phyloP scores from a whole-genome alignment of 2,329 filamentous ascomycete genomes.

The Phyllosticta citrichinensis region DNA sequence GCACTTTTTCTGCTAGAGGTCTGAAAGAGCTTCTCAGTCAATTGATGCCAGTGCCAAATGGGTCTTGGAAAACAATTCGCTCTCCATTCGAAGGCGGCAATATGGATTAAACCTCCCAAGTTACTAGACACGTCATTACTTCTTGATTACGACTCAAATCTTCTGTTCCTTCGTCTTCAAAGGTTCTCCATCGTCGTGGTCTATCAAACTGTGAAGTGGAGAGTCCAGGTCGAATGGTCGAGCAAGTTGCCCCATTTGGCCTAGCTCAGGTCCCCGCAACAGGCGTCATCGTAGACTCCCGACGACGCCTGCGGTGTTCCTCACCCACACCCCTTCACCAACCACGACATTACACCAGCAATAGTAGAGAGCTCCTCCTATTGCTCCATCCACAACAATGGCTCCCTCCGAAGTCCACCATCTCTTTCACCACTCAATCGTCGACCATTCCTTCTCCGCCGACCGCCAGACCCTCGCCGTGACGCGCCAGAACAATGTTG shows the following conservation, averaged over 20 bases:
- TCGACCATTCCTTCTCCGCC: slow-evolving; percentile 95
- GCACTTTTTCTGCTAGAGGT: too few species aligned
- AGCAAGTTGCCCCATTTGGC: background rate
- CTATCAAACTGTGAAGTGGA: background rate
- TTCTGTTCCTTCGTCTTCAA: too few species aligned
- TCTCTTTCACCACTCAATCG: slow-evolving; percentile 91
- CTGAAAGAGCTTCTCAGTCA: too few species aligned
- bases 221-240: background rate
- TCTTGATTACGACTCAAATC: too few species aligned
- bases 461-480: slow-evolving; percentile 85
- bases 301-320: background rate
- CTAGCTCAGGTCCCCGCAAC: background rate
- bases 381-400: slow-evolving; percentile 55
- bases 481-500: slow-evolving; percentile 78
- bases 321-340: background rate
- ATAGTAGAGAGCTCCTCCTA: slow-evolving; percentile 98
- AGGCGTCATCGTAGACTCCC: slow-evolving; percentile 6
- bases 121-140: too few species aligned
- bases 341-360: slow-evolving; percentile 13
- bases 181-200: too few species aligned
- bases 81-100: too few species aligned
- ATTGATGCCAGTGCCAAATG: too few species aligned
- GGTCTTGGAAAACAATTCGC: too few species aligned
- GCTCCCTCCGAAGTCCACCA: slow-evolving; percentile 84
- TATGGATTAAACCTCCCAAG: too few species aligned